Conservation (phyloP, 2,329 filamentous ascomycete species). For the Ceratocystis smalleyi region DNA sequence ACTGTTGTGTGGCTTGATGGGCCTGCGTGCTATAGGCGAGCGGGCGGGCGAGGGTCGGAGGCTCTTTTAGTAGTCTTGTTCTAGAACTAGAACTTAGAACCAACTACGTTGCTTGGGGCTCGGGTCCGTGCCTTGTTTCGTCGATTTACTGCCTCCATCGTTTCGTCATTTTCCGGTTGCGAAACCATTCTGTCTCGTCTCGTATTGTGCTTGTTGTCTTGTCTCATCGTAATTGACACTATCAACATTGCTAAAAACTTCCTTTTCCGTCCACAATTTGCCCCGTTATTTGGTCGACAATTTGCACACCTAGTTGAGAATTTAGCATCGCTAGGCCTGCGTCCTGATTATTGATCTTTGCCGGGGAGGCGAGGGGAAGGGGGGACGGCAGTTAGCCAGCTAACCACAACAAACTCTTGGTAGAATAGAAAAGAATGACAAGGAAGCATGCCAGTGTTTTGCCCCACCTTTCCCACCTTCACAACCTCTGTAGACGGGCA, state of each 20-base stretch:
- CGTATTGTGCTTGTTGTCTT: conserved; percentile 10
- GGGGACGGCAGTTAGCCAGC: background rate
- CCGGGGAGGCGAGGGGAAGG: no score
- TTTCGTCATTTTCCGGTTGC: background rate
- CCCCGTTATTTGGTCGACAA: background rate
- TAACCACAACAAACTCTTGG: background rate
- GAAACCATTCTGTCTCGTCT: conserved; percentile 1
- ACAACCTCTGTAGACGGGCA: background rate
- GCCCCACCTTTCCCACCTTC: background rate
- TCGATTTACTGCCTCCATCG: background rate
- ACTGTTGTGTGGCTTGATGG: no score
- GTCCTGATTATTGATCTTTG: no score
- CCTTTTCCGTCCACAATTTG: background rate
- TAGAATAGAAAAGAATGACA: conserved; percentile 7
- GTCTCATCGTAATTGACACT: background rate
- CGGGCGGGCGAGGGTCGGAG: no score
- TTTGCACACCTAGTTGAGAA: no score
- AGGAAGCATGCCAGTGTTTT: background rate
- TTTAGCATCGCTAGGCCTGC: no score
- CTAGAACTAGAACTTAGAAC: background rate
- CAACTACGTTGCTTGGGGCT: background rate
- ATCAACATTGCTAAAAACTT: background rate
- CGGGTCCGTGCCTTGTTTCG: background rate
- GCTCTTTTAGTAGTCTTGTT: background rate
- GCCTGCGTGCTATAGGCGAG: no score